These are phyloP conservation scores for Teunomyces lycoperdinae DNA, from an alignment of 805 yeast genomes.

Conservation along the genomic window DNA sequence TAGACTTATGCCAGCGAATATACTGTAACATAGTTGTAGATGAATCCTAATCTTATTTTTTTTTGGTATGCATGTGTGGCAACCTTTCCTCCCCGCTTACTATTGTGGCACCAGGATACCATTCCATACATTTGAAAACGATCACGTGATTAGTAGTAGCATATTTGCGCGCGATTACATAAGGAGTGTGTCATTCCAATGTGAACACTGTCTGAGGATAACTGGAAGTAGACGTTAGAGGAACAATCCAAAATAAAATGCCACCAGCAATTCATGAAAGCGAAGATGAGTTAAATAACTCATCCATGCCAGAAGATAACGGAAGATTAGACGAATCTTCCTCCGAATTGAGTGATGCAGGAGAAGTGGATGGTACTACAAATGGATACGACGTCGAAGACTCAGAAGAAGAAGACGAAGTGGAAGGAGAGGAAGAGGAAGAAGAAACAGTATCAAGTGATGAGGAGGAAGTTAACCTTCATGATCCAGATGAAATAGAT, in stretches of 20 bases:
- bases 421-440: constrained; percentile 20
- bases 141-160: too few relatives aligned
- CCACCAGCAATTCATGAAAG: neutral
- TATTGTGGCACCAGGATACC: too few relatives aligned
- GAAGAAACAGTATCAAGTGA: constrained; percentile 24
- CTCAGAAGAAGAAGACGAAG: constrained; percentile 18
- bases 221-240: neutral
- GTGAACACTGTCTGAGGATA: too few relatives aligned
- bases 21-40: too few relatives aligned
- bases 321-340: constrained; percentile 4
- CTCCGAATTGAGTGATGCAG: constrained; percentile 13
- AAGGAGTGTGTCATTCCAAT: too few relatives aligned
- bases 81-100: too few relatives aligned
- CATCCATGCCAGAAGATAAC: neutral
- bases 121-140: too few relatives aligned
- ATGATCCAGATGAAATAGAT: constrained; percentile 37
- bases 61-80: too few relatives aligned
- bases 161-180: too few relatives aligned
- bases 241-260: neutral
- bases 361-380: constrained; percentile 7
- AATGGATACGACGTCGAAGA: constrained; percentile 15
- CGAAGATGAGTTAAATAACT: neutral
- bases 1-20: too few relatives aligned
- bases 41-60: too few relatives aligned
- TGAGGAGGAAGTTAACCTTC: constrained; percentile 29